These are phyloP conservation scores for Picea engelmannii DNA, from an alignment of 83 land plant genomes.

Conservation along the genomic window DNA sequence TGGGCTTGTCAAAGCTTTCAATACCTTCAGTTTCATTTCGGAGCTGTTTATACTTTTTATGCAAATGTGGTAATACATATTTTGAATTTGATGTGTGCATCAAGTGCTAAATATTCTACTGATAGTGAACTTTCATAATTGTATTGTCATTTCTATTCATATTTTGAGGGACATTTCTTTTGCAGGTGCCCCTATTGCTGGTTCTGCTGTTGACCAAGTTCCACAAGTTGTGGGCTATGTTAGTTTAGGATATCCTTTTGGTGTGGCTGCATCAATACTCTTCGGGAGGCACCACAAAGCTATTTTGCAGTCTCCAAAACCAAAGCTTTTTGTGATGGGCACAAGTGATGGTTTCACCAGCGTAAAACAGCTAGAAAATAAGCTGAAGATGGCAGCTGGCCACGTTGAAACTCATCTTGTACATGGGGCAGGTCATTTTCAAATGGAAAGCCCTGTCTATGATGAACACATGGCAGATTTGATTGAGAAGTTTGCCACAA, in stretches of 20 bases:
- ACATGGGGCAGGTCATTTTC: constrained; percentile 86
- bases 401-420: constrained; percentile 74
- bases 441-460: constrained; percentile 93
- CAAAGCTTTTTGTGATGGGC: constrained; percentile 97
- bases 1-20: too few relatives aligned
- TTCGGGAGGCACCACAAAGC: constrained; percentile 87
- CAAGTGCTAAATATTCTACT: too few relatives aligned
- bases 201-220: constrained; percentile 85
- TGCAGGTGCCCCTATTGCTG: constrained; percentile 93
- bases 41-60: too few relatives aligned
- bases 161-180: not conserved
- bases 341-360: constrained; percentile 93
- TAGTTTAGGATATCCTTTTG: constrained; percentile 94
- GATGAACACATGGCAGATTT: constrained; percentile 77
- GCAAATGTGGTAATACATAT: too few relatives aligned
- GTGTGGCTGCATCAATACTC: constrained; percentile 79
- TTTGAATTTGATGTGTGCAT: too few relatives aligned
- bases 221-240: constrained; percentile 88
- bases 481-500: constrained; percentile 55
- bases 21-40: too few relatives aligned
- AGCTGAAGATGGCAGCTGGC: constrained; percentile 80
- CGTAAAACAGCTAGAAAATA: constrained; percentile 86
- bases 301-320: constrained; percentile 67
- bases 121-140: too few relatives aligned
- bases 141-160: too few relatives aligned